Conservation (phyloP, 257 asterid species). For the Nicotiana noctiflora region DNA sequence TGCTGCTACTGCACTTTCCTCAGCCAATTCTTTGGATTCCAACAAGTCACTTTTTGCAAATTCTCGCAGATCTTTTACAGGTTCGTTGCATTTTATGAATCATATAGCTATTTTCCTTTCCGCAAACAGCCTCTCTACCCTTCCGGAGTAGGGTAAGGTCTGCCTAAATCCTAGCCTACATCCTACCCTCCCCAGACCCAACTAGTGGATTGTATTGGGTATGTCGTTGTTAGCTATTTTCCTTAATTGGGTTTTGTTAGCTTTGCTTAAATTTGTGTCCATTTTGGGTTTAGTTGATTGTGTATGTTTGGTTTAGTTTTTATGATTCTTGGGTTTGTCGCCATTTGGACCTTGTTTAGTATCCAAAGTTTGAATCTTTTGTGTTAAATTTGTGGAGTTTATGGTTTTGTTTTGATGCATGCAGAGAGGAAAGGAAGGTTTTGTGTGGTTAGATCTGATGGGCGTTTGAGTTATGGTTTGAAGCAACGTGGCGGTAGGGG, state of each 20-base stretch:
- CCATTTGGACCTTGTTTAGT: neutral
- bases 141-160: too few relatives aligned
- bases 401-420: neutral
- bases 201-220: too few relatives aligned
- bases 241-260: neutral
- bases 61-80: slow-evolving; percentile 33
- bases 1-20: slow-evolving; percentile 39
- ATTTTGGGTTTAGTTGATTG: too few relatives aligned
- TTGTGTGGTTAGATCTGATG: slow-evolving; percentile 31
- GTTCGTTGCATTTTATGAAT: slow-evolving; percentile 20
- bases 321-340: neutral
- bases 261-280: neutral
- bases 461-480: slow-evolving; percentile 28
- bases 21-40: slow-evolving; percentile 24
- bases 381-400: neutral
- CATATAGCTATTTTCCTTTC: neutral
- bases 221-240: too few relatives aligned
- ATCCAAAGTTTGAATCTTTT: neutral
- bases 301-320: neutral
- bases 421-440: slow-evolving; percentile 43
- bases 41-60: slow-evolving; percentile 20
- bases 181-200: too few relatives aligned
- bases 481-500: slow-evolving; percentile 16
- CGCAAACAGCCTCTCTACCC: too few relatives aligned
- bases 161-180: too few relatives aligned